phyloP scores from a whole-genome alignment of 495 filamentous ascomycete species.

The Xylaria telfairii region DNA sequence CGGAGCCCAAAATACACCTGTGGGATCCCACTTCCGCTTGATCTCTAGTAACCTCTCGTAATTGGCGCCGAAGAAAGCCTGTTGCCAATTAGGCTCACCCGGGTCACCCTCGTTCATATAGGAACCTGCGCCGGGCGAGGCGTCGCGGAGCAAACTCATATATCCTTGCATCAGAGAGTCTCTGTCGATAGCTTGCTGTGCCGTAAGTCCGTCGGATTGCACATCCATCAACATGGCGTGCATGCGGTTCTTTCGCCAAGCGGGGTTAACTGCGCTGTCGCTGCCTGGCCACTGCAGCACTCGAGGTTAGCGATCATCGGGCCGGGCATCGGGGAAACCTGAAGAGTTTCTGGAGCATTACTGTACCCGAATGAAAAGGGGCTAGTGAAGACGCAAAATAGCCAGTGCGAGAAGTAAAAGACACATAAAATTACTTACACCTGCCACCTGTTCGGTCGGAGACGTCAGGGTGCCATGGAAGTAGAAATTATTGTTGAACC shows the following conservation, averaged over 20 bases:
- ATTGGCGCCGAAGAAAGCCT: conserved; percentile 49
- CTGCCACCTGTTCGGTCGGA: conserved; percentile 39
- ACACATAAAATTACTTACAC: conserved; percentile 15
- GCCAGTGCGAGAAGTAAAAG: not conserved
- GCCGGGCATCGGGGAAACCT: not conserved
- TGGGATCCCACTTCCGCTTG: conserved; percentile 58
- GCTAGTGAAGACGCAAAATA: too few species aligned
- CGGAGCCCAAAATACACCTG: conserved; percentile 46
- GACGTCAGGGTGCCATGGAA: conserved; percentile 54
- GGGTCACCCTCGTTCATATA: conserved; percentile 49
- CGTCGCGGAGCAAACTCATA: conserved; percentile 31
- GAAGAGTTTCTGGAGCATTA: not conserved
- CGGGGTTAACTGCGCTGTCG: conserved; percentile 58
- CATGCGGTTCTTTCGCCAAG: conserved; percentile 60
- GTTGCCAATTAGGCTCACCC: conserved; percentile 47
- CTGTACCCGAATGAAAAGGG: not conserved
- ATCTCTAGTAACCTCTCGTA: conserved; percentile 49
- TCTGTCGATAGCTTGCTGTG: conserved; percentile 19
- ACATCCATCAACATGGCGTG: conserved; percentile 55
- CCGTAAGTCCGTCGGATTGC: conserved; percentile 34
- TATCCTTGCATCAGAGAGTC: conserved; percentile 21
- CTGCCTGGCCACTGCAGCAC: conserved; percentile 40
- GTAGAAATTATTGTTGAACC: conserved; percentile 46
- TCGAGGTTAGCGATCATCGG: not conserved
- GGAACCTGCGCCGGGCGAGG: conserved; percentile 41